A percentile compares a stretch with the other conserved stretches of the same genome.
phyloP scores from a whole-genome alignment of 179 eudicot species.

The Camellia oleifera region DNA sequence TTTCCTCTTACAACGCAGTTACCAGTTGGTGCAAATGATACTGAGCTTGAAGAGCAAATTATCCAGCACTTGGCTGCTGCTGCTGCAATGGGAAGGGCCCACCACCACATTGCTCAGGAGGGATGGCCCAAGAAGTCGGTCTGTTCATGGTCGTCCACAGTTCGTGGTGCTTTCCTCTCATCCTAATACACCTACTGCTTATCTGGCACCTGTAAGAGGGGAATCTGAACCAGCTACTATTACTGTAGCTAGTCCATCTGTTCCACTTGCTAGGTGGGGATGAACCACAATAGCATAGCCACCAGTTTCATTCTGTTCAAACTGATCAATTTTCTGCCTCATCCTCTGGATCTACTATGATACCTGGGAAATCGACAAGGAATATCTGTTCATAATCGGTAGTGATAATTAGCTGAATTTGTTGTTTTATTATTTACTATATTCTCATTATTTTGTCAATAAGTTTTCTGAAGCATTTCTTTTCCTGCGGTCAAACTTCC shows the following conservation, averaged over 20 bases:
- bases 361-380: conserved; percentile 17
- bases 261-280: conserved; percentile 11
- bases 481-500: too few relatives aligned
- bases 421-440: too few relatives aligned
- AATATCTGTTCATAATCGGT: conserved; percentile 27
- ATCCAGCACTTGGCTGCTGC: conserved; percentile 72
- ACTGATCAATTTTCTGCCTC: conserved; percentile 23
- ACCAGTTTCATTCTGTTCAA: conserved; percentile 21
- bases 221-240: conserved; percentile 25
- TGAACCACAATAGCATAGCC: conserved; percentile 12
- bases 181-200: conserved; percentile 28
- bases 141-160: conserved; percentile 43
- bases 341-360: conserved; percentile 20
- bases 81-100: conserved; percentile 58
- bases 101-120: conserved; percentile 36
- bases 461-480: background rate
- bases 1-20: conserved; percentile 37
- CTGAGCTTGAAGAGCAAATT: conserved; percentile 73
- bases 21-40: conserved; percentile 44
- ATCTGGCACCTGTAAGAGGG: conserved; percentile 20
- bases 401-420: background rate
- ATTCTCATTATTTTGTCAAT: too few relatives aligned
- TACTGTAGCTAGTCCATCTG: conserved; percentile 19
- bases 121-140: conserved; percentile 40
- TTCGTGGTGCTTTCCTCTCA: conserved; percentile 47